Conservation (phyloP, 768 basidiomycete genomes). For the Amanita muscaria region DNA sequence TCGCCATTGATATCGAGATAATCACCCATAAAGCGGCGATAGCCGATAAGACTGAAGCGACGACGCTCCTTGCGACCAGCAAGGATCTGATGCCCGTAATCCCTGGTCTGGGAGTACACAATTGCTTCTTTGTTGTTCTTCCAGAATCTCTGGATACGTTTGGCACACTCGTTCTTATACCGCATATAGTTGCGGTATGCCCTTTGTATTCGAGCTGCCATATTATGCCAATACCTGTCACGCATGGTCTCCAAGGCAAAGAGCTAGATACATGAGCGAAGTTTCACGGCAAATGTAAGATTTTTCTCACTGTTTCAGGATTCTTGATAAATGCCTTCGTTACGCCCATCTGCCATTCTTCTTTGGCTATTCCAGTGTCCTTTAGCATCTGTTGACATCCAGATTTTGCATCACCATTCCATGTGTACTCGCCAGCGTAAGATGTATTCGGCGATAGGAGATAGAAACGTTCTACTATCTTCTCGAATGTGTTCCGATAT, state of each 20-base stretch:
- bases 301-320: slow-evolving; percentile 76
- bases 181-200: slow-evolving; percentile 95
- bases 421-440: slow-evolving; percentile 97
- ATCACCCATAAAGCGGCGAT: slow-evolving; percentile 92
- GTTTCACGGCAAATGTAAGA: slow-evolving; percentile 2
- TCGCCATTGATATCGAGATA: slow-evolving; percentile 88
- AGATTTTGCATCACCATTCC: slow-evolving; percentile 83
- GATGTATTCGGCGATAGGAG: slow-evolving; percentile 90
- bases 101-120: slow-evolving; percentile 83
- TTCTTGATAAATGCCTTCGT: slow-evolving; percentile 99
- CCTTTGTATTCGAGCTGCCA: slow-evolving; percentile 94
- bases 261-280: slow-evolving; percentile 43
- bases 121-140: slow-evolving; percentile 94
- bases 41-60: slow-evolving; percentile 87
- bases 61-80: slow-evolving; percentile 90
- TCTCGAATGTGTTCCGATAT: slow-evolving; percentile 96
- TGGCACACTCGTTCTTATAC: slow-evolving; percentile 91
- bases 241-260: slow-evolving; percentile 99
- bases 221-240: slow-evolving; percentile 99
- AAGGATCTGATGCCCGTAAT: slow-evolving; percentile 89
- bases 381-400: slow-evolving; percentile 89
- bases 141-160: slow-evolving; percentile 96
- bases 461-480: slow-evolving; percentile 98
- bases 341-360: slow-evolving; percentile 99
- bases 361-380: slow-evolving; percentile 91